Base-by-base conservation (phyloP, 306 rosid genomes). In the Pachyrhizus erosus region DNA sequence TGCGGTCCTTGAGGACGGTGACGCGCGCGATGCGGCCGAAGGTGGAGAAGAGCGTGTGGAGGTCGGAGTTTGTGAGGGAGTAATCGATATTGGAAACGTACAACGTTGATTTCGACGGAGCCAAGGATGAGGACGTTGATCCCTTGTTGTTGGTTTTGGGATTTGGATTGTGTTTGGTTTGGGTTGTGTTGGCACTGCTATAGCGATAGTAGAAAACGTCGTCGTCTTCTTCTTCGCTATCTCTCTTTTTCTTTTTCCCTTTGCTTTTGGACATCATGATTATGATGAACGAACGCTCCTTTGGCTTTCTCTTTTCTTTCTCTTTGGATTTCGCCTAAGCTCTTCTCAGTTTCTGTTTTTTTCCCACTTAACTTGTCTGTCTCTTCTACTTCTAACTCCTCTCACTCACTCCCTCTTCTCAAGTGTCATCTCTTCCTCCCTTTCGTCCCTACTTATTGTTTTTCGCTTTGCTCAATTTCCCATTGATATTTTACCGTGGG, bases 11-110 rank as follows among this genome's bases (percentile, higher is more conserved):
- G 84, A 93, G 91, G 37, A 95, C 92, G 1, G 98, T 90, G 58
- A 95, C 98, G n/a, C 98, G 92, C 0, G 98, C 97, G 71, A 95
- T 77, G 65, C 88, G 87, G 49, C 98, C 97, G 80, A 93, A 89
- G 65, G 89, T 89, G 78, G 98, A 90, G 89, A 93, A 95, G 70
- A 95, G 97, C 3, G 94, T 91, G 79, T 95, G 97, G 79, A 95
- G 94, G 80, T 95, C 98, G 66, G 97, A 93, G 87, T 95, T 95
- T 18, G 98, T 95, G 66, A 95, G 90, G 21, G 96, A 85, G 79
- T 80, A 95, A 71, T 95, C 98, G 23, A 93, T 18, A 87, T 95
- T 95, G 17, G 98, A 93, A 14, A 89, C 93, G 81, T 95, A 93
- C 18, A 95, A 4, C 11, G 98, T 93, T 7, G 97, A 95, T 80